Percentiles rank a stretch among this genome's conserved stretches.
Conservation (phyloP, 2,329 filamentous ascomycete genomes). For the Apiospora kogelbergensis region DNA sequence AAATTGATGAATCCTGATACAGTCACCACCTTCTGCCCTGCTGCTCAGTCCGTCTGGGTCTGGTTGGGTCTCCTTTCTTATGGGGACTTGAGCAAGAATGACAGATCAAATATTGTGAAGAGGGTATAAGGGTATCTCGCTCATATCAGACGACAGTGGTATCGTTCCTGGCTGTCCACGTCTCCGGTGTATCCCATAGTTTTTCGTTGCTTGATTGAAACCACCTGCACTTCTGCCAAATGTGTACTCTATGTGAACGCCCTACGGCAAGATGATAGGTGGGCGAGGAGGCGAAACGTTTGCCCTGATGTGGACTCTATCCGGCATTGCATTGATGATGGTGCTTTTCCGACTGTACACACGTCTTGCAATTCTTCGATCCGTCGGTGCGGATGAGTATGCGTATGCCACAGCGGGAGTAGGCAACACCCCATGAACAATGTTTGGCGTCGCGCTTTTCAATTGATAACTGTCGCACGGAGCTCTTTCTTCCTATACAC, state of each 20-base stretch:
- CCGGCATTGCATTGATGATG: slow-evolving; percentile 10
- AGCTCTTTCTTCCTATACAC: slow-evolving; percentile 16
- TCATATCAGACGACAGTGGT: background rate
- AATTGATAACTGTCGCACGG: background rate
- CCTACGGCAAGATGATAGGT: background rate
- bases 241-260: too few relatives aligned
- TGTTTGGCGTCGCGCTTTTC: background rate
- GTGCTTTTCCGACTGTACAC: slow-evolving; percentile 14
- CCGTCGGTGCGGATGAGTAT: slow-evolving; percentile 14
- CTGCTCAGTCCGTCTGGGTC: background rate
- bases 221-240: background rate
- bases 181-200: background rate
- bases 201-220: background rate
- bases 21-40: background rate
- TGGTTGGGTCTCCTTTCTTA: too few relatives aligned
- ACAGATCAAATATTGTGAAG: background rate
- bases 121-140: background rate
- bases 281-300: background rate
- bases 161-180: background rate
- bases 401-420: slow-evolving; percentile 11
- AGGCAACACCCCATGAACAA: background rate
- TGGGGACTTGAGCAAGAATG: background rate
- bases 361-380: slow-evolving; percentile 3
- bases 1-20: background rate
- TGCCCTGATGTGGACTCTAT: slow-evolving; percentile 15